These are phyloP conservation scores for Fusarium lyarnte DNA, from an alignment of 2,329 filamentous ascomycete genomes.

Conservation along the genomic window DNA sequence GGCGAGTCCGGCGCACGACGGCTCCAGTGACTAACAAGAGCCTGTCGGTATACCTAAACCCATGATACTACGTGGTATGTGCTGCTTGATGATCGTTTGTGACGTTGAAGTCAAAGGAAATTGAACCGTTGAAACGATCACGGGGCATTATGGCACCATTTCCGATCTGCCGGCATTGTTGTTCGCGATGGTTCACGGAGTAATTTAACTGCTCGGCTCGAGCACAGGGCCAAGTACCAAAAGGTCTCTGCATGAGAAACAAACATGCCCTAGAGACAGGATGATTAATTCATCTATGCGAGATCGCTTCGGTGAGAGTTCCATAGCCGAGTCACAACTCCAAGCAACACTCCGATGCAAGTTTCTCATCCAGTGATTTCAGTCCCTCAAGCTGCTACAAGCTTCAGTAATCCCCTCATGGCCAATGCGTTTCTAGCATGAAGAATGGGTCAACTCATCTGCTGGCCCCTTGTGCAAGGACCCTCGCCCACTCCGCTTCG, in stretches of 20 bases:
- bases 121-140: conserved; percentile 23
- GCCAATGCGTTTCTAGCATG: conserved; percentile 21
- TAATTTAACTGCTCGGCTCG: neutral
- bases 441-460: conserved; percentile 24
- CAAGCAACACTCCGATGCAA: neutral
- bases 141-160: conserved; percentile 32
- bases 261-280: neutral
- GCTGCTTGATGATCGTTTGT: conserved; percentile 10
- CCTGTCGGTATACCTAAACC: neutral
- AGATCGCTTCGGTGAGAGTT: conserved; percentile 6
- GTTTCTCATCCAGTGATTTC: neutral
- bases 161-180: conserved; percentile 4
- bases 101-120: conserved; percentile 22
- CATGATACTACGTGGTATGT: conserved; percentile 16
- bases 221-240: neutral
- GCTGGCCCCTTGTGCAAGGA: conserved; percentile 19
- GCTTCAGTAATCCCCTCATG: conserved; percentile 32
- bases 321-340: neutral
- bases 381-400: neutral
- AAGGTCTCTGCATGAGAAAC: neutral
- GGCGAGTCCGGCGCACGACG: conserved; percentile 28
- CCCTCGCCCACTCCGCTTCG: conserved; percentile 27
- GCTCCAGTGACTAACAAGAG: neutral
- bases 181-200: neutral
- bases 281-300: conserved; percentile 1